Evolutionary conservation across 148 eudicot species (phyloP).

Genomic region (Nepenthes gracilis): DNA sequence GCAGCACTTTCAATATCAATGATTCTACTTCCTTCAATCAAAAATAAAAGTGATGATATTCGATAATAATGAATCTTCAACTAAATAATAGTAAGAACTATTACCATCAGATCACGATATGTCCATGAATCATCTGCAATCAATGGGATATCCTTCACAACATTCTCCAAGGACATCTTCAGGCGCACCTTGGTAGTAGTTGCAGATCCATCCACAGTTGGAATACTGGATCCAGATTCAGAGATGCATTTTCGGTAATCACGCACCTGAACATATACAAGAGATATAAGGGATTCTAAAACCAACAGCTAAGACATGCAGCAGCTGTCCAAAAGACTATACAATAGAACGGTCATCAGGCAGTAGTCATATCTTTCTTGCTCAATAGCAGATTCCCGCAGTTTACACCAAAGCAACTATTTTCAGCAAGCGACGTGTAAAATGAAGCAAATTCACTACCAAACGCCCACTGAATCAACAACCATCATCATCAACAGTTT

Average conservation of each 20-base stretch:
- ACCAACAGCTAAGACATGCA: not conserved
- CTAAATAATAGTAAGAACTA: not conserved
- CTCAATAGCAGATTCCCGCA: too few relatives aligned
- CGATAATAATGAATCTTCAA: not conserved
- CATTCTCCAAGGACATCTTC: slow-evolving; percentile 87
- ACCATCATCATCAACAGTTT: too few relatives aligned
- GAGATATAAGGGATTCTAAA: not conserved
- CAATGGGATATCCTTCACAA: slow-evolving; percentile 84
- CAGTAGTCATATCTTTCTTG: too few relatives aligned
- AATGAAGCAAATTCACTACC: too few relatives aligned
- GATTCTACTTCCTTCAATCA: slow-evolving; percentile 84
- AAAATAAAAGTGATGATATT: slow-evolving; percentile 2
- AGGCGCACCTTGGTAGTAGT: slow-evolving; percentile 48
- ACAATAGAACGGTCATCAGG: too few relatives aligned
- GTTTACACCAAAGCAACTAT: too few relatives aligned
- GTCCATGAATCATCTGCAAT: slow-evolving; percentile 84
- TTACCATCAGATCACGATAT: slow-evolving; percentile 96
- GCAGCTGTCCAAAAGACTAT: too few relatives aligned
- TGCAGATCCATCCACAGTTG: slow-evolving; percentile 39
- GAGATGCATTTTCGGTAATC: slow-evolving; percentile 66
- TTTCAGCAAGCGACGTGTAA: too few relatives aligned
- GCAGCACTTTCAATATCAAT: slow-evolving; percentile 78
- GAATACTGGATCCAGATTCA: slow-evolving; percentile 28
- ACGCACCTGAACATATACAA: slow-evolving; percentile 47
- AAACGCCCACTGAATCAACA: too few relatives aligned